Evolutionary conservation across 2,329 filamentous ascomycete genomes (phyloP).

Genomic region (Aspergillus alliaceus): DNA sequence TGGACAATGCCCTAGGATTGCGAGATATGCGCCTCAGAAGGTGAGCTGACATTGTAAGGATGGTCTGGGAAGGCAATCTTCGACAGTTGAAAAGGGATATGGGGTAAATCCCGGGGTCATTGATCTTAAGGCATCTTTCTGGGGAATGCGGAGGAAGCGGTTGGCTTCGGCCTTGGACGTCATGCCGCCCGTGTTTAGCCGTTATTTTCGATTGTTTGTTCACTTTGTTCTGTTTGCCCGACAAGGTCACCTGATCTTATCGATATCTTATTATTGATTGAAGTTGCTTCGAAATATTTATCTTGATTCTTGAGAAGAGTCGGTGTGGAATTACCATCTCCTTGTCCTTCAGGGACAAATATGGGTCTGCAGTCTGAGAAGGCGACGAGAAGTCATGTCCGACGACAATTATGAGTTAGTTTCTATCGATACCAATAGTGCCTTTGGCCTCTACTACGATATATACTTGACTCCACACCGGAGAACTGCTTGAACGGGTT

Average conservation of each 20-base stretch:
- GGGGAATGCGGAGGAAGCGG: slow-evolving; percentile 21
- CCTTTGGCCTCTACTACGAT: background rate
- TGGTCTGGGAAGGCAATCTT: background rate
- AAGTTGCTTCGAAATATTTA: background rate
- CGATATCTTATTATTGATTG: background rate
- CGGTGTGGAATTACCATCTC: too few species aligned
- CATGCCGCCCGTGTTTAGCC: slow-evolving; percentile 20
- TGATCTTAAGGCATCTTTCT: slow-evolving; percentile 3
- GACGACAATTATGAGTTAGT: background rate
- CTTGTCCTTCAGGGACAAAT: background rate
- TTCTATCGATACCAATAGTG: background rate
- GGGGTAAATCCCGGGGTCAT: slow-evolving; percentile 2
- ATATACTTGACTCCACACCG: background rate
- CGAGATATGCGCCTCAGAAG: slow-evolving; percentile 12
- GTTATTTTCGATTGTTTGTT: background rate
- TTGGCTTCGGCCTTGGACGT: slow-evolving; percentile 17
- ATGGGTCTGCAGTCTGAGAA: background rate
- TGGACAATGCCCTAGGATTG: background rate
- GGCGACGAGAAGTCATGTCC: background rate
- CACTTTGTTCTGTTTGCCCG: background rate
- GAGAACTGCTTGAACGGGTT: background rate
- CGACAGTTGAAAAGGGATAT: background rate
- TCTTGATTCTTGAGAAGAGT: too few species aligned
- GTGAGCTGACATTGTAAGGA: slow-evolving; percentile 9
- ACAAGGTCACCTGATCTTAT: background rate